These are phyloP conservation scores for Microcyclospora pomicola DNA, from an alignment of 2,329 filamentous ascomycete species.

Conservation along the genomic window DNA sequence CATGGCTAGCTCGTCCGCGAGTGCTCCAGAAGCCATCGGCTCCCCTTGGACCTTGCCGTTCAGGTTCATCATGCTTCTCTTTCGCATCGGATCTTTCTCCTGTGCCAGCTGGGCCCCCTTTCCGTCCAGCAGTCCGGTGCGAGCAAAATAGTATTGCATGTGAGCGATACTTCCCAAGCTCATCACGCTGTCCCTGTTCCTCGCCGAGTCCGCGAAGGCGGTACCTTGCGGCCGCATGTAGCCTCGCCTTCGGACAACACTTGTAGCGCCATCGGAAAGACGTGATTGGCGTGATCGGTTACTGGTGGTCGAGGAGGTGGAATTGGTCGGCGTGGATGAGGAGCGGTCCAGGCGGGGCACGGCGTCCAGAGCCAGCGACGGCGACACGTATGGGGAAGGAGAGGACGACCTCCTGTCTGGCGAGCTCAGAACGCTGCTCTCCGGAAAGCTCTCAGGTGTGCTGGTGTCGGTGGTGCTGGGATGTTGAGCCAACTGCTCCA, in stretches of 20 bases:
- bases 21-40: conserved; percentile 10
- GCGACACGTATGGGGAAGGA: conserved; percentile 50
- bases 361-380: conserved; percentile 48
- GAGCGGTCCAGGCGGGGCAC: conserved; percentile 48
- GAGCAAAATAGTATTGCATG: conserved; percentile 94
- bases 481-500: too few relatives aligned
- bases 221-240: conserved; percentile 81
- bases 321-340: conserved; percentile 45
- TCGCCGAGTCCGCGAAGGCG: conserved; percentile 79
- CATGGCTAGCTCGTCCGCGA: conserved; percentile 12
- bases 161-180: conserved; percentile 93
- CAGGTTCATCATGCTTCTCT: conserved; percentile 5
- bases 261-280: conserved; percentile 33
- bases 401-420: conserved; percentile 37
- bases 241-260: conserved; percentile 48
- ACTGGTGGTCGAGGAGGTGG: conserved; percentile 37
- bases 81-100: conserved; percentile 40
- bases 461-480: conserved; percentile 8
- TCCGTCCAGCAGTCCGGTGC: conserved; percentile 83
- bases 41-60: conserved; percentile 20
- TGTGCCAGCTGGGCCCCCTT: conserved; percentile 78
- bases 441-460: conserved; percentile 9
- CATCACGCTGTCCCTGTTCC: conserved; percentile 85
- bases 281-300: conserved; percentile 33
- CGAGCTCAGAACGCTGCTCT: conserved; percentile 13